These are phyloP conservation scores for Eucalyptus virginea DNA, from an alignment of 345 rosid species.

Conservation along the genomic window DNA sequence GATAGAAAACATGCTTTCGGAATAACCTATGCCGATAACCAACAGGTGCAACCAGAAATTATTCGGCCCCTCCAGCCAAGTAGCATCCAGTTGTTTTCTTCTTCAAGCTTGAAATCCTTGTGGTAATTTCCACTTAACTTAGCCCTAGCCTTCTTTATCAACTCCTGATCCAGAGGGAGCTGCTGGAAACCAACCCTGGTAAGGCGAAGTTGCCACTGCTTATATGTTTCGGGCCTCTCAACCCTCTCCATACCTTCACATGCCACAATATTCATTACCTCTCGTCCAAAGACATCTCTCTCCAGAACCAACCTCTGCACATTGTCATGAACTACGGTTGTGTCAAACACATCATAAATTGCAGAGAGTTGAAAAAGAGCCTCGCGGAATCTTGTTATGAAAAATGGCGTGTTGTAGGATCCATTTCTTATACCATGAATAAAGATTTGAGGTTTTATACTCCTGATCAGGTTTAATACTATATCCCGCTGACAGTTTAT, in stretches of 20 bases:
- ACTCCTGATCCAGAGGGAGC: slow-evolving; percentile 12
- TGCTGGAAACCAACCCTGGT: slow-evolving; percentile 37
- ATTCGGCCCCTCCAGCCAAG: slow-evolving; percentile 55
- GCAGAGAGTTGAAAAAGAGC: slow-evolving; percentile 69
- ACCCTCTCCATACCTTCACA: slow-evolving; percentile 39
- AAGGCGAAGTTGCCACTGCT: slow-evolving; percentile 40
- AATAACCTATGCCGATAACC: slow-evolving; percentile 19
- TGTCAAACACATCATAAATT: slow-evolving; percentile 42
- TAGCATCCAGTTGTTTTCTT: slow-evolving; percentile 33
- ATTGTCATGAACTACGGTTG: slow-evolving; percentile 13
- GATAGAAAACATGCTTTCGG: neutral
- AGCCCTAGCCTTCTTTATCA: slow-evolving; percentile 1
- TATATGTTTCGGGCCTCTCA: slow-evolving; percentile 44
- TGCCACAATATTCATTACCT: slow-evolving; percentile 23
- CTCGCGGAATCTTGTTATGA: slow-evolving; percentile 73
- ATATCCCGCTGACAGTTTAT: slow-evolving; percentile 53
- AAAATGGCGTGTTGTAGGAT: slow-evolving; percentile 69
- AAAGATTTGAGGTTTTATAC: slow-evolving; percentile 56
- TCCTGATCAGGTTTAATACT: slow-evolving; percentile 43
- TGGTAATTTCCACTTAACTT: slow-evolving; percentile 14
- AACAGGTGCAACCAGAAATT: slow-evolving; percentile 16
- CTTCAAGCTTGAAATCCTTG: slow-evolving; percentile 27
- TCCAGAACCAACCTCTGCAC: slow-evolving; percentile 38
- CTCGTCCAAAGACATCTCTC: slow-evolving; percentile 20
- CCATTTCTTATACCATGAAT: slow-evolving; percentile 40